Conservation (phyloP, 2,329 filamentous ascomycete genomes). For the Colletotrichum kahawae region DNA sequence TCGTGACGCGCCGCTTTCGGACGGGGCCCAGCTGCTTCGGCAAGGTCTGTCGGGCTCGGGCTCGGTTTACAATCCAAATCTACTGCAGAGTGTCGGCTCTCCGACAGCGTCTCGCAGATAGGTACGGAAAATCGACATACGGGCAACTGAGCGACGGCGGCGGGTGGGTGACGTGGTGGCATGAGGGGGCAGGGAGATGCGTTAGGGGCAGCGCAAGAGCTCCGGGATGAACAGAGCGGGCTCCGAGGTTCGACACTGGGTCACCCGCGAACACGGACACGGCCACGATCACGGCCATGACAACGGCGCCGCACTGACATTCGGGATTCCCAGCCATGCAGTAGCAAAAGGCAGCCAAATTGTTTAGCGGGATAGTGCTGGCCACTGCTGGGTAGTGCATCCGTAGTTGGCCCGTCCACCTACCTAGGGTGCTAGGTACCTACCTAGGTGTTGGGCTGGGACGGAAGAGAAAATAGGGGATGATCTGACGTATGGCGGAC, state of each 20-base stretch:
- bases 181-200: background rate
- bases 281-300: constrained; percentile 18
- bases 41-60: background rate
- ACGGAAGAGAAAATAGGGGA: background rate
- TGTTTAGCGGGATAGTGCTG: background rate
- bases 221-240: background rate
- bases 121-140: background rate
- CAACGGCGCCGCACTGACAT: constrained; percentile 1
- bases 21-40: background rate
- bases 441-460: background rate
- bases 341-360: constrained; percentile 1
- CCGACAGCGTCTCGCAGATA: background rate
- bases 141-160: background rate
- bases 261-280: background rate
- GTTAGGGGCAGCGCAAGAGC: background rate
- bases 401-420: background rate
- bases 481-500: constrained; percentile 19
- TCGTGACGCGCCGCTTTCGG: background rate
- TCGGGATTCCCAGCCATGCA: background rate
- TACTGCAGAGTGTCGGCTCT: background rate
- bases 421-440: background rate
- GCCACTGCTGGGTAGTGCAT: background rate
- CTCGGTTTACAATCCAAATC: background rate
- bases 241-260: background rate
- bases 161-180: constrained; percentile 1